These are phyloP conservation scores for Neofusicoccum umdonicola DNA, from an alignment of 2,329 filamentous ascomycete species.

Conservation along the genomic window DNA sequence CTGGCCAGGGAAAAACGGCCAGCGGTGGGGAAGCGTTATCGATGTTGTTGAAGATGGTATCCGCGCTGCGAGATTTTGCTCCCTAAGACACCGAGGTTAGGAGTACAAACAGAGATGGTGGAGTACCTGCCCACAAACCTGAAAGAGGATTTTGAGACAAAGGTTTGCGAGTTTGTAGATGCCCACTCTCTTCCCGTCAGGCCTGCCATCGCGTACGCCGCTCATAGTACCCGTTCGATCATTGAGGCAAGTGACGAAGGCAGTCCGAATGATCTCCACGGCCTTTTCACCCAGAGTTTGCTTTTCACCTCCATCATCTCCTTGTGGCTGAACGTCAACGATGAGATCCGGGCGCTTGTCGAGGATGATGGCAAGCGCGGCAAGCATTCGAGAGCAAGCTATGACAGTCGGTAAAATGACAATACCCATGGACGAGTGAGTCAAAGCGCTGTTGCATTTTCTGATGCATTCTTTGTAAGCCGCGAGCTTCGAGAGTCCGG, in stretches of 20 bases:
- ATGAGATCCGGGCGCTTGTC: slow-evolving; percentile 78
- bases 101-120: background rate
- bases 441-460: slow-evolving; percentile 78
- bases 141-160: slow-evolving; percentile 82
- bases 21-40: slow-evolving; percentile 78
- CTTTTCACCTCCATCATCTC: slow-evolving; percentile 58
- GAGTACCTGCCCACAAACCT: slow-evolving; percentile 30
- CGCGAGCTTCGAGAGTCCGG: background rate
- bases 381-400: slow-evolving; percentile 74
- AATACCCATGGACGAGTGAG: slow-evolving; percentile 73
- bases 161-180: slow-evolving; percentile 93
- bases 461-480: slow-evolving; percentile 43
- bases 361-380: slow-evolving; percentile 78
- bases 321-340: slow-evolving; percentile 53
- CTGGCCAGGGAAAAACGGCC: slow-evolving; percentile 75
- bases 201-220: slow-evolving; percentile 57
- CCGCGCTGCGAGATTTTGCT: slow-evolving; percentile 76
- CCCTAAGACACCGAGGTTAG: slow-evolving; percentile 51
- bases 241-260: slow-evolving; percentile 85
- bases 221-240: slow-evolving; percentile 68
- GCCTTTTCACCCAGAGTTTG: slow-evolving; percentile 82
- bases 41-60: slow-evolving; percentile 87
- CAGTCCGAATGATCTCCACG: slow-evolving; percentile 84
- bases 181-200: slow-evolving; percentile 80
- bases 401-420: slow-evolving; percentile 82